Evolutionary conservation across 1,284 basidiomycete genomes (phyloP).

Genomic region (Trichosporon faecale): DNA sequence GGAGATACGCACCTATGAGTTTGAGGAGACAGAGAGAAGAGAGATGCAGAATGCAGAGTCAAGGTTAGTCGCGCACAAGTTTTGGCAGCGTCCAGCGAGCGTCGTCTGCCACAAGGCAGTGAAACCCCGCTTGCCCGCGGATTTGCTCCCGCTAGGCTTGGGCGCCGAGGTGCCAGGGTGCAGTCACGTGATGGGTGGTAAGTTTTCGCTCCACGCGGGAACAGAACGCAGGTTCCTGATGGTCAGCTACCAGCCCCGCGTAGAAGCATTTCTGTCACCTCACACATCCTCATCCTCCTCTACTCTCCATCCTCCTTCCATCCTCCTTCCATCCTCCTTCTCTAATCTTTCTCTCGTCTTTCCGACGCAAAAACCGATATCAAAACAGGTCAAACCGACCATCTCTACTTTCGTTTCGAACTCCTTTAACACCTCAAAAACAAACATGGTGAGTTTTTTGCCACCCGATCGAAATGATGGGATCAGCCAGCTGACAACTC

Average conservation of each 20-base stretch:
- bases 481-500: slow-evolving; percentile 11
- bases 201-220: slow-evolving; percentile 5
- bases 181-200: background rate
- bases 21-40: slow-evolving; percentile 3
- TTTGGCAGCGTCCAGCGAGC: background rate
- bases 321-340: background rate
- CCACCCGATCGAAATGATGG: background rate
- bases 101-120: background rate
- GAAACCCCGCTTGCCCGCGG: background rate
- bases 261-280: slow-evolving; percentile 5
- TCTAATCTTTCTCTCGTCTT: slow-evolving; percentile 10
- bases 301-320: slow-evolving; percentile 5
- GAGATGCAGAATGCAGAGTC: slow-evolving; percentile 4
- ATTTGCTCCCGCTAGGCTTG: slow-evolving; percentile 4
- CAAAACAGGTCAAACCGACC: slow-evolving; percentile 12
- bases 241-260: slow-evolving; percentile 4
- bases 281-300: slow-evolving; percentile 10
- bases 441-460: slow-evolving; percentile 10
- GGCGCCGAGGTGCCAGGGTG: background rate
- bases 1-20: slow-evolving; percentile 8
- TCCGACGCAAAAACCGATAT: slow-evolving; percentile 9
- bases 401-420: slow-evolving; percentile 10
- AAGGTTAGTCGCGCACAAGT: slow-evolving; percentile 8
- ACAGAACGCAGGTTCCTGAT: background rate
- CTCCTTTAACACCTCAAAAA: slow-evolving; percentile 6